Conservation (phyloP, 352 stramenopile genomes). For the Phytophthora citricola region DNA sequence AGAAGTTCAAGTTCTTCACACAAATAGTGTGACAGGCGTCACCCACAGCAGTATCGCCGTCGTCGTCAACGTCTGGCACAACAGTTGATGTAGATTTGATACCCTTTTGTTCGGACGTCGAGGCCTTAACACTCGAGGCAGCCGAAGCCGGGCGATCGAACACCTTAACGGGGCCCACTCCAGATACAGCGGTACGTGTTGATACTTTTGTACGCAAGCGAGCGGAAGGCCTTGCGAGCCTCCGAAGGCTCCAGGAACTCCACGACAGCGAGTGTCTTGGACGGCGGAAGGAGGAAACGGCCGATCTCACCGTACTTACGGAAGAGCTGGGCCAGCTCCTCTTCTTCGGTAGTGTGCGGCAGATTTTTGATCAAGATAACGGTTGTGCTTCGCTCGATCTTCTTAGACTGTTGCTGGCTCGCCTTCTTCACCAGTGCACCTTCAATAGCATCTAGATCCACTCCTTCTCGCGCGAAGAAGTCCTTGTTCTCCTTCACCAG, state of each 20-base stretch:
- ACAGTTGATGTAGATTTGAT: constrained; percentile 60
- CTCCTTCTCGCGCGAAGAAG: constrained; percentile 95
- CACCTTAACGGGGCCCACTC: constrained; percentile 96
- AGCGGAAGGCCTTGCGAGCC: constrained; percentile 96
- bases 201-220: constrained; percentile 99
- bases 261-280: constrained; percentile 95
- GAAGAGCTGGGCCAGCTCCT: constrained; percentile 97
- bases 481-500: constrained; percentile 98
- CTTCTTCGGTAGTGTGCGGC: constrained; percentile 93
- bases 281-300: constrained; percentile 92
- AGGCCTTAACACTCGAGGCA: constrained; percentile 14
- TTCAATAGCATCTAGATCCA: constrained; percentile 96
- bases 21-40: constrained; percentile 93
- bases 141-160: constrained; percentile 51
- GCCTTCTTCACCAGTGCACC: constrained; percentile 71
- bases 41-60: constrained; percentile 69
- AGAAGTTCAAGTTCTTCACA: constrained; percentile 99
- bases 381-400: constrained; percentile 93
- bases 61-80: constrained; percentile 63
- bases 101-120: constrained; percentile 47
- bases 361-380: constrained; percentile 99
- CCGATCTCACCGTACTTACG: constrained; percentile 88
- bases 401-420: constrained; percentile 50
- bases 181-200: constrained; percentile 98
- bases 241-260: constrained; percentile 96